These are phyloP conservation scores for Starmerella stellata DNA, from an alignment of 805 yeast species.

Conservation along the genomic window DNA sequence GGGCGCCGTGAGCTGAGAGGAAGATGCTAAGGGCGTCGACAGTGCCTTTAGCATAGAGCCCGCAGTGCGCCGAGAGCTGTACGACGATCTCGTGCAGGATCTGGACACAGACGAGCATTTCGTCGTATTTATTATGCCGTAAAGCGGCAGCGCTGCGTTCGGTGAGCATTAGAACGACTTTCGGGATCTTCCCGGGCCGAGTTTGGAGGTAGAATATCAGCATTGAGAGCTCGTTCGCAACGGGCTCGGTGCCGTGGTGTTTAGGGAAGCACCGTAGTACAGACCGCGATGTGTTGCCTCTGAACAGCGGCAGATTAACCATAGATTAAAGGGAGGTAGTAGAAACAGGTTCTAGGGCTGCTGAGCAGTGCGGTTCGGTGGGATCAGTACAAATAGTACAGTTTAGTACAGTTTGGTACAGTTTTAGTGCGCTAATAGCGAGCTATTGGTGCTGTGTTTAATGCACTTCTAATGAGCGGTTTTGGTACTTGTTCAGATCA, in stretches of 20 bases:
- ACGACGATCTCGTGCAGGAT: slow-evolving; percentile 52
- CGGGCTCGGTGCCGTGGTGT: slow-evolving; percentile 72
- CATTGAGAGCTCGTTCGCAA: slow-evolving; percentile 77
- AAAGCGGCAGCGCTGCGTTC: slow-evolving; percentile 46
- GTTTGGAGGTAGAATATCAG: slow-evolving; percentile 79
- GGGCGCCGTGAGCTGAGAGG: slow-evolving; percentile 24
- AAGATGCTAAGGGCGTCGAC: slow-evolving; percentile 40
- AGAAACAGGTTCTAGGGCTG: too few species aligned
- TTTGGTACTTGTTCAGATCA: too few species aligned
- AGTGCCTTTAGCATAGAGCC: slow-evolving; percentile 57
- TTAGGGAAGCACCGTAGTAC: slow-evolving; percentile 85
- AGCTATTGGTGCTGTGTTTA: too few species aligned
- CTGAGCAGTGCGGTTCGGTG: too few species aligned
- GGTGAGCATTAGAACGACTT: slow-evolving; percentile 55
- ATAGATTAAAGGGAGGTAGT: neutral
- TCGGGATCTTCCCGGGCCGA: slow-evolving; percentile 70
- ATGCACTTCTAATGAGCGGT: too few species aligned
- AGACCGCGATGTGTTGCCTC: slow-evolving; percentile 33
- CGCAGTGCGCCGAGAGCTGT: slow-evolving; percentile 66
- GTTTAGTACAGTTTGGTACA: too few species aligned
- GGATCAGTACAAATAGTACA: too few species aligned
- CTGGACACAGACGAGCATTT: slow-evolving; percentile 62
- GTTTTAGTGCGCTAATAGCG: too few species aligned
- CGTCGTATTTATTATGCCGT: slow-evolving; percentile 48
- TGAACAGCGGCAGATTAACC: slow-evolving; percentile 2